phyloP scores from a whole-genome alignment of 805 yeast genomes.

The Candida chilensis region DNA sequence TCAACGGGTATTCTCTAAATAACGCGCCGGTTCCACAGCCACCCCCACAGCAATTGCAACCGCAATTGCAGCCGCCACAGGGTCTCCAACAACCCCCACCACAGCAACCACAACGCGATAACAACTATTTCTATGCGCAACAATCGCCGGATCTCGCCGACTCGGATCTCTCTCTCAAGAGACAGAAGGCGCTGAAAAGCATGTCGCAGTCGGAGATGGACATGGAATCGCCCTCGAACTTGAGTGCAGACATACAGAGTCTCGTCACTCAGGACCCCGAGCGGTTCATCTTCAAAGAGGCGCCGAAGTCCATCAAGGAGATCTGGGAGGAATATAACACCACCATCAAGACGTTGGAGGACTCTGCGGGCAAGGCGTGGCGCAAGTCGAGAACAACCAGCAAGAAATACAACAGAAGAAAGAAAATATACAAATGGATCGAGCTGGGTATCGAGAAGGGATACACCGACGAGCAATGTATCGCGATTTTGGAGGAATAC shows the following conservation, averaged over 20 bases:
- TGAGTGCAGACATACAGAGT: no score
- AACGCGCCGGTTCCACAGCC: no score
- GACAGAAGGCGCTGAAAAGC: no score
- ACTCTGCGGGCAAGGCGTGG: background rate
- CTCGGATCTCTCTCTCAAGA: no score
- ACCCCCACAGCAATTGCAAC: background rate
- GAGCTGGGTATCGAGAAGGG: background rate
- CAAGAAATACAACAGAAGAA: slow-evolving; percentile 1
- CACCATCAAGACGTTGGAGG: background rate
- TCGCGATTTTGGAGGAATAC: background rate
- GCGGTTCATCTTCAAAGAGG: slow-evolving; percentile 1
- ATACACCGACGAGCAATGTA: background rate
- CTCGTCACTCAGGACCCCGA: no score
- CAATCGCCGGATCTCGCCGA: background rate
- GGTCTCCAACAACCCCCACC: background rate
- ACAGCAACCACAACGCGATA: background rate
- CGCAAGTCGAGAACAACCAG: background rate
- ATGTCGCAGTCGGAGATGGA: no score
- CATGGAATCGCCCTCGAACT: no score
- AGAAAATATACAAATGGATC: background rate
- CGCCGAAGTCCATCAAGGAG: background rate
- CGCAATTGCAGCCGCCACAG: background rate
- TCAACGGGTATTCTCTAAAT: no score
- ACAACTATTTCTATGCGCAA: no score
- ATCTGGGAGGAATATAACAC: slow-evolving; percentile 1